A percentile compares a stretch with the other conserved stretches of the same genome.
Conservation (phyloP, 2,329 filamentous ascomycete genomes). For the Madurella fahalii region DNA sequence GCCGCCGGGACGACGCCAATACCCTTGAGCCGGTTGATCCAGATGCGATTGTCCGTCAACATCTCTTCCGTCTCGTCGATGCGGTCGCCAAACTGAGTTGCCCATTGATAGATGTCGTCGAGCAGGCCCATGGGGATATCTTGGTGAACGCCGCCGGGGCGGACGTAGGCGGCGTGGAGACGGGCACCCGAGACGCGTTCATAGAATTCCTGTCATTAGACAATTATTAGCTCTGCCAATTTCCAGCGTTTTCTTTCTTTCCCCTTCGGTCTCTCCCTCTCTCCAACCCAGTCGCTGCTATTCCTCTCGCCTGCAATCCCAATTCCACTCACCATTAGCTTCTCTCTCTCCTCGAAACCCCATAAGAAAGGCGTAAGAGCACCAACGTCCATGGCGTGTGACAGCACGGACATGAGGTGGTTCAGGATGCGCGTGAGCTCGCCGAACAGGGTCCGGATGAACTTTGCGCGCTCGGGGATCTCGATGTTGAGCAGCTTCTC, state of each 20-base stretch:
- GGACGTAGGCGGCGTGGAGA: constrained; percentile 94
- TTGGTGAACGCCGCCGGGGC: constrained; percentile 92
- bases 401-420: constrained; percentile 96
- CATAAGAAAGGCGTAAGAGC: constrained; percentile 97
- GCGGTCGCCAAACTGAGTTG: constrained; percentile 95
- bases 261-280: not conserved
- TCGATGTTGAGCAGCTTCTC: constrained; percentile 98
- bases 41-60: constrained; percentile 98
- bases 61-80: constrained; percentile 99
- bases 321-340: constrained; percentile 77
- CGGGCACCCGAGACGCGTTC: constrained; percentile 97
- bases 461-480: constrained; percentile 92
- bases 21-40: constrained; percentile 88
- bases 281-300: not conserved
- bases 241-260: not conserved
- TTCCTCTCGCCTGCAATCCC: not conserved
- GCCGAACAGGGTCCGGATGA: constrained; percentile 90
- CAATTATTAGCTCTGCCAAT: constrained; percentile 9
- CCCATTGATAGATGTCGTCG: constrained; percentile 99
- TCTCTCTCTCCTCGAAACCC: constrained; percentile 99
- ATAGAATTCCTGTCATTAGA: constrained; percentile 79
- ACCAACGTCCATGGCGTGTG: constrained; percentile 98
- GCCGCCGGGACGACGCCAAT: constrained; percentile 86
- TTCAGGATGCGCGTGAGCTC: constrained; percentile 93
- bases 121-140: constrained; percentile 90